phyloP scores from a whole-genome alignment of 176 grass and related monocot genomes.

The Secale cereale region DNA sequence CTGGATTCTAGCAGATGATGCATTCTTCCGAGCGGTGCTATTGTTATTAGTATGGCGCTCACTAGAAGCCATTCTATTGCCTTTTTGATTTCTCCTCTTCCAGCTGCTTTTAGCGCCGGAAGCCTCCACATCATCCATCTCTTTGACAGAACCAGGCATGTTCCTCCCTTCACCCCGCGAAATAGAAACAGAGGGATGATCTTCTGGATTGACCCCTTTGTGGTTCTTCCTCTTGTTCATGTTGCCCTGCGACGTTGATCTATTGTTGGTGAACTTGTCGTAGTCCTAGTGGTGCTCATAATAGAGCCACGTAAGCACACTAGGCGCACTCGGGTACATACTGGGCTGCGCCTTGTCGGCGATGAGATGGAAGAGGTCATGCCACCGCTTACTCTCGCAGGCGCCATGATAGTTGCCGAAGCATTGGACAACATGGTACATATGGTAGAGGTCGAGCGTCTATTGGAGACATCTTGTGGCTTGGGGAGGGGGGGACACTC shows the following conservation, averaged over 20 bases:
- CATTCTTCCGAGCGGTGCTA: neutral
- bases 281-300: constrained; percentile 78
- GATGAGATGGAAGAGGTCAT: constrained; percentile 56
- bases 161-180: neutral
- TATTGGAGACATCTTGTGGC: constrained; percentile 41
- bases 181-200: neutral
- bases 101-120: neutral
- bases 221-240: neutral
- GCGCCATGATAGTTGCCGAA: constrained; percentile 60
- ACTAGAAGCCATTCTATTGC: neutral
- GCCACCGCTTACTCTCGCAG: constrained; percentile 53
- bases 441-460: constrained; percentile 66
- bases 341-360: neutral
- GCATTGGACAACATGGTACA: constrained; percentile 70
- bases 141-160: neutral
- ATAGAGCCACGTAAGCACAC: constrained; percentile 69
- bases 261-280: constrained; percentile 47
- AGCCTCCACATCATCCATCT: neutral
- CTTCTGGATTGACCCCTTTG: constrained; percentile 2
- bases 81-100: constrained; percentile 23
- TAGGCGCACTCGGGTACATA: constrained; percentile 68
- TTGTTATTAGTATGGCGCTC: neutral
- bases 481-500: neutral
- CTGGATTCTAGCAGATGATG: neutral
- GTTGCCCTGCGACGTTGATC: neutral